A percentile compares a stretch with the other conserved stretches of the same genome.
phyloP scores from a whole-genome alignment of 2,329 filamentous ascomycete genomes.

The Lasiodiplodia sp. region DNA sequence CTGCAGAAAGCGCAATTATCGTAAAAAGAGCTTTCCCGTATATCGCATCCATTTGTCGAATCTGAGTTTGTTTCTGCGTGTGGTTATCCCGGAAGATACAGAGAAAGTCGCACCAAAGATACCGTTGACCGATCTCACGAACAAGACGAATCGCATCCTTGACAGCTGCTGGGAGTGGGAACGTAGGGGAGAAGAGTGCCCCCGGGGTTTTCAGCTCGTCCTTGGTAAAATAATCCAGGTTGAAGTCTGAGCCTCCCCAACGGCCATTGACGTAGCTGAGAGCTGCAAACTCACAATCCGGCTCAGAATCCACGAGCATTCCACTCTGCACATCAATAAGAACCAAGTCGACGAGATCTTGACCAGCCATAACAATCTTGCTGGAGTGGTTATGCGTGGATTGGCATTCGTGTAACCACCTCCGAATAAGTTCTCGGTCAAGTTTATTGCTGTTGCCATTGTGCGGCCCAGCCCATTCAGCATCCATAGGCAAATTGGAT shows the following conservation, averaged over 20 bases:
- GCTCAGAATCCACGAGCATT: background rate
- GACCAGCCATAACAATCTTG: no score
- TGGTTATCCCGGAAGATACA: background rate
- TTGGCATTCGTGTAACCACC: no score
- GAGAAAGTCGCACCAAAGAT: background rate
- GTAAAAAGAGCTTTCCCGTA: background rate
- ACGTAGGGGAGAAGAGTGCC: background rate
- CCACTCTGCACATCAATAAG: background rate
- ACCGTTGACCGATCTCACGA: no score
- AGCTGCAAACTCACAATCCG: background rate
- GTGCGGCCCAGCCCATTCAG: no score
- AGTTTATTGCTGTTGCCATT: no score
- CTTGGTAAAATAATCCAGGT: background rate
- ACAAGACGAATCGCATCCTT: background rate
- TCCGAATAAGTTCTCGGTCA: no score
- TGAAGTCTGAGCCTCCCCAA: background rate
- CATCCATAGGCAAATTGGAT: rapidly evolving
- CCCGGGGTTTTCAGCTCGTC: background rate
- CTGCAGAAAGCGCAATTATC: background rate
- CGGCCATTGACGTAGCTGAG: background rate
- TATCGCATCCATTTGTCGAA: background rate
- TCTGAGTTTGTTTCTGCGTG: background rate
- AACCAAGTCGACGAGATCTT: no score
- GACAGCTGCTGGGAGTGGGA: background rate
- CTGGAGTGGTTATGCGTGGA: no score